A percentile compares a stretch with the other conserved stretches of the same genome.
Evolutionary conservation across 2,329 filamentous ascomycete species (phyloP).

Genomic region (Neonectria magnoliae): DNA sequence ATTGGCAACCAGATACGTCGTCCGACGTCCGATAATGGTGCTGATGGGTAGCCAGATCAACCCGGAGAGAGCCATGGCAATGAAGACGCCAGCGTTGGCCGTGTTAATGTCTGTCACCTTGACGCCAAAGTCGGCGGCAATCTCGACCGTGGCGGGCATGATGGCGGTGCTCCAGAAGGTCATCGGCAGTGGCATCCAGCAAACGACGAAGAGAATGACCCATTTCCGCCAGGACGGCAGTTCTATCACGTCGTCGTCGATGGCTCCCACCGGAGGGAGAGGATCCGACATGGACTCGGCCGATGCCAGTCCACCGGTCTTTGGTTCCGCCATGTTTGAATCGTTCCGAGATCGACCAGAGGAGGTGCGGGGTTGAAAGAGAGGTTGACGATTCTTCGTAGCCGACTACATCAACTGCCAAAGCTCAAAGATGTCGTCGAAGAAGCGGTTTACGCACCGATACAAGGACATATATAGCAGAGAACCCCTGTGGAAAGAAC

Average conservation of each 20-base stretch:
- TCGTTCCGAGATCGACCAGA: not conserved
- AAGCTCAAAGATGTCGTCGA: not conserved
- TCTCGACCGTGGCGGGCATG: constrained; percentile 37
- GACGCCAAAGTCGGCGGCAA: constrained; percentile 29
- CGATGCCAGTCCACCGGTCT: constrained; percentile 5
- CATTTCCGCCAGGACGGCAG: constrained; percentile 40
- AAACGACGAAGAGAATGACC: constrained; percentile 42
- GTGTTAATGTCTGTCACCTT: constrained; percentile 31
- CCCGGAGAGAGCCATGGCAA: constrained; percentile 37
- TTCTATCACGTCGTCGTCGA: constrained; percentile 36
- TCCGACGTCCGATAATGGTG: constrained; percentile 37
- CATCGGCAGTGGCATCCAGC: constrained; percentile 43
- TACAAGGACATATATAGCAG: constrained; percentile 8
- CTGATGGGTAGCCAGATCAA: constrained; percentile 40
- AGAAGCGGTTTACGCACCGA: not conserved
- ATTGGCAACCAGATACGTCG: constrained; percentile 41
- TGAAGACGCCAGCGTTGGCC: constrained; percentile 39
- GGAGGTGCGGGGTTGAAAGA: constrained; percentile 7
- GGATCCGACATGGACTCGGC: constrained; percentile 3
- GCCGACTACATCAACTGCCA: constrained; percentile 6
- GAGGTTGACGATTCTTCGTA: not conserved
- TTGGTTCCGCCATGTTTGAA: constrained; percentile 28
- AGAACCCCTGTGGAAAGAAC: not conserved
- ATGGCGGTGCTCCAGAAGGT: constrained; percentile 43
- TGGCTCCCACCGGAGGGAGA: constrained; percentile 15